Evolutionary conservation across 306 rosid species (phyloP).

Genomic region (Fragaria iinumae): DNA sequence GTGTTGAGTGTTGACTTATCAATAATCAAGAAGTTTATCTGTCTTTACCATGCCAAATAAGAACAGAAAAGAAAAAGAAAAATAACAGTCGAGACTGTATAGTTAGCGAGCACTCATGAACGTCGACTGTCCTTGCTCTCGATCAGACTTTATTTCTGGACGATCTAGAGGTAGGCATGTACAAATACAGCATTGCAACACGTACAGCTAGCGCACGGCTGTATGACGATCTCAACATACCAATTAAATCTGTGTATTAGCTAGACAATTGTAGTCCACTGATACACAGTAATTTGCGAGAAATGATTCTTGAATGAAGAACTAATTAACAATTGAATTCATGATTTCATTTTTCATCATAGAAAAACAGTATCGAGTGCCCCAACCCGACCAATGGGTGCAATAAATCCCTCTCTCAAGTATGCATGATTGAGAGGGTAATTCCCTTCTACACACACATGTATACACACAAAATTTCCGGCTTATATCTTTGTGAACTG

Average conservation of each 20-base stretch:
- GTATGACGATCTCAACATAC: background rate
- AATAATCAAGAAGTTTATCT: no score
- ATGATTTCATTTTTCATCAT: background rate
- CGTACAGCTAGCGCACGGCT: conserved; percentile 3
- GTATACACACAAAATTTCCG: background rate
- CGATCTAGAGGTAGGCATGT: no score
- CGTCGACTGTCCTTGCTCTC: no score
- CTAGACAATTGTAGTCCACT: background rate
- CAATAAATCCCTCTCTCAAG: background rate
- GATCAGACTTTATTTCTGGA: no score
- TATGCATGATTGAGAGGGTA: background rate
- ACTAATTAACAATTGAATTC: background rate
- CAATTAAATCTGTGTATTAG: background rate
- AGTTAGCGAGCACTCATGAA: no score
- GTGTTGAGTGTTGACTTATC: background rate
- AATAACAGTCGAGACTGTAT: no score
- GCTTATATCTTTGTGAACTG: background rate
- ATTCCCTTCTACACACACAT: background rate
- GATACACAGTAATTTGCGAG: background rate
- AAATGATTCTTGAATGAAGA: background rate
- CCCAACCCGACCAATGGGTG: background rate
- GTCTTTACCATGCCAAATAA: no score
- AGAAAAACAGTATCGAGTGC: background rate
- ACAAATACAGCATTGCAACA: conserved; percentile 8
- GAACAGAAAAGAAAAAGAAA: no score